A percentile compares a stretch with the other conserved stretches of the same genome.
Conservation (phyloP, 345 rosid species). For the Limnanthes douglasii region DNA sequence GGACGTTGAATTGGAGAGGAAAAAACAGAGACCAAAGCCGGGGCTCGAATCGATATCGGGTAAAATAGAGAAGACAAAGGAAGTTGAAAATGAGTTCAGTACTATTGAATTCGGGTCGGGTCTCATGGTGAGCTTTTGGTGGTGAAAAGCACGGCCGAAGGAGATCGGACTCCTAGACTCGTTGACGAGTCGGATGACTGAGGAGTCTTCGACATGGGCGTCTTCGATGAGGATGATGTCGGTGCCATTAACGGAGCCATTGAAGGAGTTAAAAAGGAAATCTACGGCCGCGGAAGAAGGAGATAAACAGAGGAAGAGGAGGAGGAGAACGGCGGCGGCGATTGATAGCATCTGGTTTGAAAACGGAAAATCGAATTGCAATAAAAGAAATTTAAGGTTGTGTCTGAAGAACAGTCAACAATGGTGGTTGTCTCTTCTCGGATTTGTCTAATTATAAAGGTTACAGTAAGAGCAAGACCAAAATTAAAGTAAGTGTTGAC, state of each 20-base stretch:
- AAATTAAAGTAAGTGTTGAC: no score
- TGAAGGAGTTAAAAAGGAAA: constrained; percentile 59
- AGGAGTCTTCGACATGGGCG: constrained; percentile 35
- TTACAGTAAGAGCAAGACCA: no score
- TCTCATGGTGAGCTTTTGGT: constrained; percentile 27
- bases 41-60: constrained; percentile 48
- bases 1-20: constrained; percentile 58
- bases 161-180: constrained; percentile 46
- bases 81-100: constrained; percentile 60
- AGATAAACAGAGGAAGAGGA: constrained; percentile 7
- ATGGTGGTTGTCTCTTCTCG: no score
- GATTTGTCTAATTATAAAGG: no score
- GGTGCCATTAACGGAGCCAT: constrained; percentile 17
- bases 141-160: constrained; percentile 50
- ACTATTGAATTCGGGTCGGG: constrained; percentile 28
- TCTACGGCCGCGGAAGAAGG: constrained; percentile 21
- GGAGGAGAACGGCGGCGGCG: constrained; percentile 2
- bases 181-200: constrained; percentile 45
- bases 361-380: no score
- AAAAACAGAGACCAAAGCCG: constrained; percentile 76
- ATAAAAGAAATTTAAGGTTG: no score
- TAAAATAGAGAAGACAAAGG: constrained; percentile 29
- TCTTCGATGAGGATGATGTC: constrained; percentile 44
- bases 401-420: no score
- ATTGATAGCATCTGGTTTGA: no score